Base-by-base conservation (phyloP, 306 rosid genomes). In the Trifolium subterraneum region DNA sequence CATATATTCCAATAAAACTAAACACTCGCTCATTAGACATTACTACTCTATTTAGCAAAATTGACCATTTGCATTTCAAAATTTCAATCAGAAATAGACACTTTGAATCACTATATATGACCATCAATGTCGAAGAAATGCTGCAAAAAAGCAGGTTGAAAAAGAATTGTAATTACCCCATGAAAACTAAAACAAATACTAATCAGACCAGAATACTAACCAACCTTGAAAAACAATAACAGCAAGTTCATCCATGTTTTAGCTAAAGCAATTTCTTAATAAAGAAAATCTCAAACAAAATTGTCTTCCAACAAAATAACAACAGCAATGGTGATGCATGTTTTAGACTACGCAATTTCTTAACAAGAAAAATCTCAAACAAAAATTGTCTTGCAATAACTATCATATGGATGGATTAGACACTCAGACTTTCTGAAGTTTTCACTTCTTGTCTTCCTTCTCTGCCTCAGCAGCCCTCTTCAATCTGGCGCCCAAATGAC, bases 401-500 rank as follows among this genome's bases (percentile, higher is more conserved):
- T 22, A 45, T 23, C 60, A 51, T 16, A 52, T 3, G 63, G 76
- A 31, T 71, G 6, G 8, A 64, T 20, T 1, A 15, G 23, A 33
- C 33, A 52, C 23, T 22, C 22, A 14, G 31, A 25, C 66, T 65
- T 64, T 38, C 51, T 8, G 55, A 55, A 62, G 18, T 64, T 70
- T 31, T 79, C 68, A 90, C 72, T 90, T 90, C 84, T 88, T 88
- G 8, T 88, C 96, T 75, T 90, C 92, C 76, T 90, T 90, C 63
- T 88, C 96, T 3, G 92, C 92, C 73, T 90, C 92, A 0, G 90
- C 90, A 5, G 90, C 96, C 67, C 13, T 88, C 84, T 90, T 90
- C 64, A 77, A 38, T 52, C 96, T 78, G 29, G 82, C 92, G 70
- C 96, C 92, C 39, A 71, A 47, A 41, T 88, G 90, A 15, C 88